These are phyloP conservation scores for Elsinoe batatas DNA, from an alignment of 2,329 filamentous ascomycete genomes.

Conservation along the genomic window DNA sequence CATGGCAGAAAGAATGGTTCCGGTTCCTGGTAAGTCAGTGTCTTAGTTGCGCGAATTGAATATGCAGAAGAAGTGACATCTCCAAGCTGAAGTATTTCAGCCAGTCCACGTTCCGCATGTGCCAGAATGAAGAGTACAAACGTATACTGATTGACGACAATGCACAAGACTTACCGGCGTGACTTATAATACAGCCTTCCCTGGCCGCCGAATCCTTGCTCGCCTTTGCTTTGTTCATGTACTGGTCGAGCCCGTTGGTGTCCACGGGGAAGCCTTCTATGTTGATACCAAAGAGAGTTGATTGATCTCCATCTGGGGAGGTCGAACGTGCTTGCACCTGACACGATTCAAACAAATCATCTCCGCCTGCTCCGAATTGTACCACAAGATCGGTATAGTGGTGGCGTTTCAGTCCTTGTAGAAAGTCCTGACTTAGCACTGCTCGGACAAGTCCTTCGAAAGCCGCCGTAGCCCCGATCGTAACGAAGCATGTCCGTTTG, in stretches of 20 bases:
- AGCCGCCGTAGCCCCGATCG: constrained; percentile 81
- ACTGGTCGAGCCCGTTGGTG: constrained; percentile 44
- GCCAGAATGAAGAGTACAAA: no score
- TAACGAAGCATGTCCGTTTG: constrained; percentile 58
- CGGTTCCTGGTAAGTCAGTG: constrained; percentile 56
- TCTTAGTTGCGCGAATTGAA: neutral
- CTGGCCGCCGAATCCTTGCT: constrained; percentile 28
- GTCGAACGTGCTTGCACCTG: neutral
- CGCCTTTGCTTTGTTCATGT: constrained; percentile 47
- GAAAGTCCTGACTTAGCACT: constrained; percentile 52
- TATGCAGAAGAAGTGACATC: no score
- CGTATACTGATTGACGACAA: no score
- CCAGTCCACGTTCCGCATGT: no score
- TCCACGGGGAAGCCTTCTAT: constrained; percentile 60
- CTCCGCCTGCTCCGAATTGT: constrained; percentile 67
- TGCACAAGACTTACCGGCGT: constrained; percentile 57
- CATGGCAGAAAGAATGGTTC: constrained; percentile 76
- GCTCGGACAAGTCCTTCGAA: constrained; percentile 64
- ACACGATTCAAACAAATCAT: constrained; percentile 38
- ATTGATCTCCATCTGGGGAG: constrained; percentile 17
- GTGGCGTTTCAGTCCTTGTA: constrained; percentile 47
- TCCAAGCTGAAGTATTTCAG: no score
- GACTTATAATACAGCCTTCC: constrained; percentile 72
- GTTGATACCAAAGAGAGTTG: constrained; percentile 26
- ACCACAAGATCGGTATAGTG: constrained; percentile 64